These are phyloP conservation scores for Candida boidinii DNA, from an alignment of 805 yeast species.

Conservation along the genomic window DNA sequence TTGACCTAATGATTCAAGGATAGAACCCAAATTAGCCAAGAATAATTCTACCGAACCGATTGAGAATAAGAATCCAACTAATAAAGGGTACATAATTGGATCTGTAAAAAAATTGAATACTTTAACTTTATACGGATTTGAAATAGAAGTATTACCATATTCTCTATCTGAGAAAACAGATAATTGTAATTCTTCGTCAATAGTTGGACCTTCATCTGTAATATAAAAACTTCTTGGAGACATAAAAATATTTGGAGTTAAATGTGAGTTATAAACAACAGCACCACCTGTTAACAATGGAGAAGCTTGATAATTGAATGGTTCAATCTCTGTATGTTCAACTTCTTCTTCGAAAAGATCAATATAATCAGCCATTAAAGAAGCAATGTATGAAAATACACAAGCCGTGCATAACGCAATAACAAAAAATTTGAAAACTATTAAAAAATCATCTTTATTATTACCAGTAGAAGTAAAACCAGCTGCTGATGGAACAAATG, in stretches of 20 bases:
- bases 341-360: conserved; percentile 17
- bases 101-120: conserved; percentile 32
- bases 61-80: conserved; percentile 54
- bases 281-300: conserved; percentile 26
- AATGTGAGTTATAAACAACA: conserved; percentile 6
- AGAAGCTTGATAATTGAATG: conserved; percentile 23
- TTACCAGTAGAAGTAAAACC: neutral
- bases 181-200: conserved; percentile 2
- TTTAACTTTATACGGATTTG: conserved; percentile 8
- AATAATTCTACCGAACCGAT: conserved; percentile 85
- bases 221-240: conserved; percentile 11
- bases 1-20: conserved; percentile 38
- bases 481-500: no score
- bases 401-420: neutral
- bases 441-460: conserved; percentile 4
- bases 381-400: conserved; percentile 17
- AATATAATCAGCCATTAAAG: conserved; percentile 20
- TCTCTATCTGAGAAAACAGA: conserved; percentile 3
- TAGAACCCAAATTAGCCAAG: conserved; percentile 66
- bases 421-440: conserved; percentile 6
- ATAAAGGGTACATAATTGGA: conserved; percentile 55
- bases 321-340: conserved; percentile 15
- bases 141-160: conserved; percentile 2
- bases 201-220: neutral
- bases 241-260: conserved; percentile 10